These are phyloP conservation scores for Eucalyptus tenuipes DNA, from an alignment of 345 rosid genomes.

Conservation along the genomic window DNA sequence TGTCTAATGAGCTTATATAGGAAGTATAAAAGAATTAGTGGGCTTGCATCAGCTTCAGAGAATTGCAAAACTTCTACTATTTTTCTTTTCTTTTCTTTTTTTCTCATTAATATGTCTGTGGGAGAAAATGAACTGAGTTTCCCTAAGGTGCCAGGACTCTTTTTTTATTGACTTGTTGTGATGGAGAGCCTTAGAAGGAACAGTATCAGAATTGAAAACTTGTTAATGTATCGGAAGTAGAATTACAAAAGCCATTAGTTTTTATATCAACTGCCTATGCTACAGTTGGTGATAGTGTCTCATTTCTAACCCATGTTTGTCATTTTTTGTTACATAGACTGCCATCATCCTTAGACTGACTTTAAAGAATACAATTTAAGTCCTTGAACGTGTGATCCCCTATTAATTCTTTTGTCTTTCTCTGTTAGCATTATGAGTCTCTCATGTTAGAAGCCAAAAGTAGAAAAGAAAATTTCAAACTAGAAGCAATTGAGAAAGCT, in stretches of 20 bases:
- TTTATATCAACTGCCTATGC: background rate
- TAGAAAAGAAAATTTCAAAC: conserved; percentile 40
- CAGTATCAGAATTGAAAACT: background rate
- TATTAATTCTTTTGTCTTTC: background rate
- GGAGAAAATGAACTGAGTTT: background rate
- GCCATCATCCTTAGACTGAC: background rate
- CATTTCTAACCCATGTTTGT: background rate
- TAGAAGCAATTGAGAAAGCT: conserved; percentile 60
- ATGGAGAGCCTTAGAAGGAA: background rate
- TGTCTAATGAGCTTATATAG: background rate
- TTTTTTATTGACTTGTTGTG: background rate
- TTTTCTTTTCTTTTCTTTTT: background rate
- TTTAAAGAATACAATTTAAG: background rate
- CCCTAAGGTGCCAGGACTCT: background rate
- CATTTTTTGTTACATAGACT: background rate
- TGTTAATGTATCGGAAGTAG: background rate
- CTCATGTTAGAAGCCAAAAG: conserved; percentile 63
- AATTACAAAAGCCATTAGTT: background rate
- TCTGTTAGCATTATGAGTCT: conserved; percentile 66
- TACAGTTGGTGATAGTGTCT: background rate
- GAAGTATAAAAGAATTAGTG: background rate
- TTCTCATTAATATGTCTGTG: background rate
- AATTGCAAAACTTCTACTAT: background rate
- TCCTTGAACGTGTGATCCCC: background rate
- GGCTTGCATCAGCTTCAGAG: background rate